phyloP scores from a whole-genome alignment of 495 filamentous ascomycete species.

The Alectoria sarmentosa region DNA sequence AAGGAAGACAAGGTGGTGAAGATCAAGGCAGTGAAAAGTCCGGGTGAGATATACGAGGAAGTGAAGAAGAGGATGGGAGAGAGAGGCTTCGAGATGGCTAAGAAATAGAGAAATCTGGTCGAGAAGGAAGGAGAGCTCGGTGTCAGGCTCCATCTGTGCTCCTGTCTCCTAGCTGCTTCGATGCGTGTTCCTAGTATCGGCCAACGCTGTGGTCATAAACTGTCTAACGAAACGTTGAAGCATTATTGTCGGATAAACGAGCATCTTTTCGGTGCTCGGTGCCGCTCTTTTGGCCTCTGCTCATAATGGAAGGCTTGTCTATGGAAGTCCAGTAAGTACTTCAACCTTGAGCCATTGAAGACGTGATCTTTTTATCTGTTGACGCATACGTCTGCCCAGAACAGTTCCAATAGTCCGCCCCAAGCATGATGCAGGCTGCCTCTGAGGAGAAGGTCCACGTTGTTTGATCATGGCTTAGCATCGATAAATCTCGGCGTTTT shows the following conservation, averaged over 20 bases:
- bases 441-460: background rate
- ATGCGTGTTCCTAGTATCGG: background rate
- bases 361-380: background rate
- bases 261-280: background rate
- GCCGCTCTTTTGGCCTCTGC: background rate
- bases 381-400: background rate
- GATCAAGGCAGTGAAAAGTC: slow-evolving; percentile 57
- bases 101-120: slow-evolving; percentile 5
- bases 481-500: too few species aligned
- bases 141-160: background rate
- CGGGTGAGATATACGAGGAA: slow-evolving; percentile 67
- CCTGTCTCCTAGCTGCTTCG: background rate
- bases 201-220: background rate
- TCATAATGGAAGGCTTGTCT: background rate
- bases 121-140: background rate
- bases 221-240: background rate
- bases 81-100: slow-evolving; percentile 22
- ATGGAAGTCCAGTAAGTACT: background rate
- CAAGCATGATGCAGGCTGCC: background rate
- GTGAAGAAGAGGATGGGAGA: slow-evolving; percentile 48
- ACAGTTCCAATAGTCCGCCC: background rate
- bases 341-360: background rate
- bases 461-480: background rate
- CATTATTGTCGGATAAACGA: background rate
- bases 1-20: slow-evolving; percentile 69